A percentile compares a stretch with the other conserved stretches of the same genome.
Conservation (phyloP, 2,329 filamentous ascomycete genomes). For the Arthrobotrys iridis region DNA sequence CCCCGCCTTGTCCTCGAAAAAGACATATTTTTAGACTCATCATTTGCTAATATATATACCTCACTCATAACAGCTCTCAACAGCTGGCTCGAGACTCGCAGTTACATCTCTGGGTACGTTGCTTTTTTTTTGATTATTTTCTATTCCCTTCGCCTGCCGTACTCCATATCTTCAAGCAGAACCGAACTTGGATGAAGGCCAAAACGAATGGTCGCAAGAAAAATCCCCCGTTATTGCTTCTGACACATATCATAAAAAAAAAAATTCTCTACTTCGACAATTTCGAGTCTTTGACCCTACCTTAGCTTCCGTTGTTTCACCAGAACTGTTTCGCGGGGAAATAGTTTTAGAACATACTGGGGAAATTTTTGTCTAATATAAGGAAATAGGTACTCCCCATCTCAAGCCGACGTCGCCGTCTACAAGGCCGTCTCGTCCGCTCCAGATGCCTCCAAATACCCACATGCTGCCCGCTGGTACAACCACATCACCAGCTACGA, state of each 20-base stretch:
- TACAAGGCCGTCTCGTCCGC: conserved; percentile 86
- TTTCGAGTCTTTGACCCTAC: conserved; percentile 10
- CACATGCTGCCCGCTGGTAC: conserved; percentile 96
- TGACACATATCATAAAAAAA: conserved; percentile 63
- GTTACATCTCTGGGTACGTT: conserved; percentile 84
- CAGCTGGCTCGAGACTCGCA: conserved; percentile 77
- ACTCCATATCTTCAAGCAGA: conserved; percentile 43
- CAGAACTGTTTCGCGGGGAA: no score
- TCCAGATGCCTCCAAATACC: conserved; percentile 86
- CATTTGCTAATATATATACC: conserved; percentile 3
- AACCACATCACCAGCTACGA: conserved; percentile 96
- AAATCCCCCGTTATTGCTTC: conserved; percentile 86
- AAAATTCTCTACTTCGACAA: conserved; percentile 26
- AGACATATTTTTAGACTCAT: conserved; percentile 10
- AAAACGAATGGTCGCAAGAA: conserved; percentile 87
- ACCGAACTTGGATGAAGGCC: conserved; percentile 66
- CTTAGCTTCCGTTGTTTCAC: no score
- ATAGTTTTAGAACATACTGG: no score
- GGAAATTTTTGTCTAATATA: no score
- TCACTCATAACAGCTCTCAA: conserved; percentile 66
- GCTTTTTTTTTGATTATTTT: conserved; percentile 41
- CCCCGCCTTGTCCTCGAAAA: conserved; percentile 17
- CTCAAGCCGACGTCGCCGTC: conserved; percentile 94
- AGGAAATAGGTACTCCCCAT: conserved; percentile 68
- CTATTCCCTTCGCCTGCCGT: no score